Percentiles rank a stretch among this genome's conserved stretches.
These are phyloP conservation scores for Arachnomyces sp. DNA, from an alignment of 2,329 filamentous ascomycete genomes.

Conservation along the genomic window DNA sequence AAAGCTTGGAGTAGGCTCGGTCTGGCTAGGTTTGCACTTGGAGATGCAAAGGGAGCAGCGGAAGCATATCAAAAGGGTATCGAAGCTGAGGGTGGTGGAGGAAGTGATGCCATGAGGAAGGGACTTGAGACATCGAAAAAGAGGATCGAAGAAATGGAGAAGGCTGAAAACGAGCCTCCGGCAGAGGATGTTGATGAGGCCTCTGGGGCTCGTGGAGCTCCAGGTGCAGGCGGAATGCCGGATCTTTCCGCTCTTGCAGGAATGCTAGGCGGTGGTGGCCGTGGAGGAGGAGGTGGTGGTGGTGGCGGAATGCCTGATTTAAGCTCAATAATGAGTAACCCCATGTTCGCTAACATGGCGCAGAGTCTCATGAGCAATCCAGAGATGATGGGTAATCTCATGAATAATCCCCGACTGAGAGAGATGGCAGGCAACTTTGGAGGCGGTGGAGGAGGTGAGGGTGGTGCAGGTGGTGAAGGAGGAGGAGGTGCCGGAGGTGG, in stretches of 20 bases:
- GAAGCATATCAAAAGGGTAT: conserved; percentile 92
- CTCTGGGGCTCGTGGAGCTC: conserved; percentile 31
- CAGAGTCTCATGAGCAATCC: conserved; percentile 97
- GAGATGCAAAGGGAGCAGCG: conserved; percentile 84
- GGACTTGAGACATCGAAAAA: conserved; percentile 89
- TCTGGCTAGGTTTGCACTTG: conserved; percentile 82
- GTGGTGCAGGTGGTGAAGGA: conserved; percentile 24
- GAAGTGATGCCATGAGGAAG: conserved; percentile 95
- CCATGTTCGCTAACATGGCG: conserved; percentile 96
- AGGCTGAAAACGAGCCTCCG: conserved; percentile 43
- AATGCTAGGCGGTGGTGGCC: conserved; percentile 60
- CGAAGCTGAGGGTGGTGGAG: conserved; percentile 85
- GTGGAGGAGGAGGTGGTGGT: conserved; percentile 53
- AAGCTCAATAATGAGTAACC: conserved; percentile 83
- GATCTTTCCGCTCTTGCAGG: conserved; percentile 63
- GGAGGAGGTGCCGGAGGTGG: conserved; percentile 47
- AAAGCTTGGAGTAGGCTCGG: conserved; percentile 96
- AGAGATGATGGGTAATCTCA: conserved; percentile 80
- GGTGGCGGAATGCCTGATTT: conserved; percentile 84
- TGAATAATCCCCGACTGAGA: conserved; percentile 84
- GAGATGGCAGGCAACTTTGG: conserved; percentile 80
- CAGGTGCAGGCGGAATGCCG: conserved; percentile 56
- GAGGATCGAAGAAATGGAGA: conserved; percentile 71
- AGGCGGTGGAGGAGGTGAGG: conserved; percentile 36
- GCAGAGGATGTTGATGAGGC: conserved; percentile 47